Percentiles rank a stretch among this genome's conserved stretches.
These are phyloP conservation scores for Podospora bellae-mahoneyi DNA, from an alignment of 495 filamentous ascomycete species.

Conservation along the genomic window DNA sequence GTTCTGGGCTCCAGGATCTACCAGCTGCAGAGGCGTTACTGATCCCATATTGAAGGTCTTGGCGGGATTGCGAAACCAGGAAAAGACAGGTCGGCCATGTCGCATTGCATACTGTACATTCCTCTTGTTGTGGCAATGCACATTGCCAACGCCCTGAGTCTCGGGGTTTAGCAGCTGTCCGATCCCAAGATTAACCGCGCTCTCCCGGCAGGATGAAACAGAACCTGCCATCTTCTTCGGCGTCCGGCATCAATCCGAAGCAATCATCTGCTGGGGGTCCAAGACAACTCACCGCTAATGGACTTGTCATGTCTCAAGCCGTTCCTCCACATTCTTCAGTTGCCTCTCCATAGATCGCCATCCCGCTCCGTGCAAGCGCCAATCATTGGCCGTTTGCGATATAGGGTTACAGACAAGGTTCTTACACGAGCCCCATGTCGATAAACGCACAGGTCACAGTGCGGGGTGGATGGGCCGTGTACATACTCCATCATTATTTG, in stretches of 20 bases:
- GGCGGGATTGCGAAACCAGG: background rate
- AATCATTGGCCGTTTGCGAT: background rate
- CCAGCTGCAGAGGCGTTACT: no score
- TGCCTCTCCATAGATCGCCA: background rate
- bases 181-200: background rate
- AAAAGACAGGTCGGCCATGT: background rate
- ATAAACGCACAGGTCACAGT: background rate
- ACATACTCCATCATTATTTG: background rate
- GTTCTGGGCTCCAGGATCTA: background rate
- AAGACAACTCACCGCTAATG: no score
- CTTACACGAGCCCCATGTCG: background rate
- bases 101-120: background rate
- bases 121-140: background rate
- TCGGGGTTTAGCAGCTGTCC: background rate
- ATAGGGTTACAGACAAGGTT: background rate
- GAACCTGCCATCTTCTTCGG: background rate
- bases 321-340: background rate
- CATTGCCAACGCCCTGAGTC: background rate
- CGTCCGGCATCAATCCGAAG: background rate
- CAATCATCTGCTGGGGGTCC: background rate
- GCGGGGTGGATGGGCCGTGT: background rate
- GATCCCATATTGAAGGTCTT: no score
- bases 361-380: background rate
- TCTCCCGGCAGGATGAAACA: background rate
- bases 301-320: background rate